phyloP scores from a whole-genome alignment of 192 early-diverging fungal species.

The Coemansia sp. region DNA sequence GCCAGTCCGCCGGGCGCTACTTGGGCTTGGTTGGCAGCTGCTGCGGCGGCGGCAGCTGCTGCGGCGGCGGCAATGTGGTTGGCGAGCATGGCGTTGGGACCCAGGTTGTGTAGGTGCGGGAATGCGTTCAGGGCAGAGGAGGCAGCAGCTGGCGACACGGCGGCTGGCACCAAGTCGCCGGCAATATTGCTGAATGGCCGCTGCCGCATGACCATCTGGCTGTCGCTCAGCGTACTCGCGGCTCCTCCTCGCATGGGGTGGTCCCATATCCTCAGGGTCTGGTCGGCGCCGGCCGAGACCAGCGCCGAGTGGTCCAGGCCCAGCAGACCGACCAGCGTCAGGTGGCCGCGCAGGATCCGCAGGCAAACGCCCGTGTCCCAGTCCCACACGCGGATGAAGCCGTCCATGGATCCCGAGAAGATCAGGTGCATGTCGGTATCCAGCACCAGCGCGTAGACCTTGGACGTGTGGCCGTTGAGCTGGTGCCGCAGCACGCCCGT shows the following conservation, averaged over 20 bases:
- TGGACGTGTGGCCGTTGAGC: constrained; percentile 87
- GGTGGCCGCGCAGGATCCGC: constrained; percentile 85
- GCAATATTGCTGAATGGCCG: constrained; percentile 47
- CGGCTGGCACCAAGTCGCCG: constrained; percentile 24
- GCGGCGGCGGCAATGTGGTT: constrained; percentile 24
- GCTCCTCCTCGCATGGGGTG: constrained; percentile 54
- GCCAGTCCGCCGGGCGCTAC: constrained; percentile 19
- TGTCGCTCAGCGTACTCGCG: not conserved
- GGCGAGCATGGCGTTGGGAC: constrained; percentile 12
- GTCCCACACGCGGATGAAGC: constrained; percentile 92
- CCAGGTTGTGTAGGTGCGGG: not conserved
- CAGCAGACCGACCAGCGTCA: constrained; percentile 92
- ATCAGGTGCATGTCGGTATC: constrained; percentile 80
- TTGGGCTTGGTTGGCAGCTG: constrained; percentile 38
- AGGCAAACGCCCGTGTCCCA: constrained; percentile 79
- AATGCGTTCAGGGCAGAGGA: not conserved
- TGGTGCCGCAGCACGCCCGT: constrained; percentile 71
- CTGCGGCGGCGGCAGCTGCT: constrained; percentile 19
- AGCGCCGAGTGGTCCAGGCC: constrained; percentile 83
- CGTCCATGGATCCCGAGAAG: constrained; percentile 95
- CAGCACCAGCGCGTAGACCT: constrained; percentile 96
- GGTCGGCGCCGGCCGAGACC: constrained; percentile 95
- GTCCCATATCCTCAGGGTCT: constrained; percentile 92
- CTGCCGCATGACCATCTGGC: not conserved
- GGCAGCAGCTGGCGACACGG: too few relatives aligned